A percentile compares a stretch with the other conserved stretches of the same genome.
Conservation (phyloP, 75 land plant genomes). For the Isoetes taiwanensis region DNA sequence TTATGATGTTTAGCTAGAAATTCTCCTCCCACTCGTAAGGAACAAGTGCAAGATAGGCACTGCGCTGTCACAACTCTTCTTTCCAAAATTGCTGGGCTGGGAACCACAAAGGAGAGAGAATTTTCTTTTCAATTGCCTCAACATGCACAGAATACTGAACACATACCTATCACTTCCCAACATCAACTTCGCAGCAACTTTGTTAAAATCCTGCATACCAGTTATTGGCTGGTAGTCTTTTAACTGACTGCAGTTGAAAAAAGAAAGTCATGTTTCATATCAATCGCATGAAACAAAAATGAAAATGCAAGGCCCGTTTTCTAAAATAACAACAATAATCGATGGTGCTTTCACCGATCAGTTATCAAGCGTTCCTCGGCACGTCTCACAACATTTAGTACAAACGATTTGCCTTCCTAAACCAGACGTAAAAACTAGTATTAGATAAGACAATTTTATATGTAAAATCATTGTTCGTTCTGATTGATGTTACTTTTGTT, state of each 20-base stretch:
- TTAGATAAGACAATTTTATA: too few species aligned
- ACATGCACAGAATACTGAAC: too few species aligned
- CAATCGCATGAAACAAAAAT: background rate
- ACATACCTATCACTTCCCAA: slow-evolving; percentile 76
- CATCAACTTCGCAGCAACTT: slow-evolving; percentile 80
- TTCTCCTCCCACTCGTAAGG: slow-evolving; percentile 85
- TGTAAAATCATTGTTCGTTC: too few species aligned
- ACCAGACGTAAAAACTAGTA: background rate
- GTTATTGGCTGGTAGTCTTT: slow-evolving; percentile 88
- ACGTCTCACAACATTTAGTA: slow-evolving; percentile 71
- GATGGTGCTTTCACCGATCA: slow-evolving; percentile 33
- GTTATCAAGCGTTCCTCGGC: slow-evolving; percentile 77
- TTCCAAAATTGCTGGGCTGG: slow-evolving; percentile 82
- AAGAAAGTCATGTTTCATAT: background rate
- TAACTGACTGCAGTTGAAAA: background rate
- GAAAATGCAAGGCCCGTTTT: background rate
- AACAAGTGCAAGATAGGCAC: slow-evolving; percentile 87
- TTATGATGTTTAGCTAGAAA: slow-evolving; percentile 85
- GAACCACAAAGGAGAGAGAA: background rate
- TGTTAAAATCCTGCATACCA: slow-evolving; percentile 71
- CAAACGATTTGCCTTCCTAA: slow-evolving; percentile 94
- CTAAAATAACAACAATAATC: background rate
- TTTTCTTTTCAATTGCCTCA: background rate
- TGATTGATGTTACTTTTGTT: too few species aligned
- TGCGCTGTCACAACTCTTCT: slow-evolving; percentile 84